Evolutionary conservation across 345 rosid species (phyloP).

Genomic region (Citrus maxima): DNA sequence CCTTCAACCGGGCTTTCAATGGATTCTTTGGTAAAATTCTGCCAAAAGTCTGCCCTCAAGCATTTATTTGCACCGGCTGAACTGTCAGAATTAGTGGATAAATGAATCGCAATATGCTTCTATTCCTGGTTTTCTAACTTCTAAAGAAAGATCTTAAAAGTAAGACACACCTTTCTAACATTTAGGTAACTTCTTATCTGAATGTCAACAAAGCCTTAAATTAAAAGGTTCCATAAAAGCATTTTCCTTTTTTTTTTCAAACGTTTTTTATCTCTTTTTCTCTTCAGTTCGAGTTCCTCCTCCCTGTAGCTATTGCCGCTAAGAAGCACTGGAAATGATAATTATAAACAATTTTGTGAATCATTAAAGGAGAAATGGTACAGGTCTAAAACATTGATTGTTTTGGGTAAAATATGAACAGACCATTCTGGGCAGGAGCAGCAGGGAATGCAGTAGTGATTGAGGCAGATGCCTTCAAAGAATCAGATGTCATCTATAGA

Average conservation of each 20-base stretch:
- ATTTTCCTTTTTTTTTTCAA: too few species aligned
- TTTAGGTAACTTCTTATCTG: neutral
- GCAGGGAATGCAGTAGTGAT: slow-evolving; percentile 71
- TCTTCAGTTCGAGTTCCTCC: neutral
- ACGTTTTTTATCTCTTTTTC: too few species aligned
- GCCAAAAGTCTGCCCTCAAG: neutral
- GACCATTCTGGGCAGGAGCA: slow-evolving; percentile 88
- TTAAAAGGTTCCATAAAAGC: neutral
- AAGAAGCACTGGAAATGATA: neutral
- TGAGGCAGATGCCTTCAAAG: slow-evolving; percentile 96
- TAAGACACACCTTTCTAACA: neutral
- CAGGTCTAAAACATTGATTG: neutral
- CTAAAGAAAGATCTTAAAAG: too few species aligned
- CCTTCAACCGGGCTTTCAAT: neutral
- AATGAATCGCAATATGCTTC: neutral
- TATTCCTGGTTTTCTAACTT: neutral
- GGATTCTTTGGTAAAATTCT: neutral
- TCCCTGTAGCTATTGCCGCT: neutral
- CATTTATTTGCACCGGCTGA: neutral
- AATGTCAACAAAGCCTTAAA: neutral
- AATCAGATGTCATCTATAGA: slow-evolving; percentile 85
- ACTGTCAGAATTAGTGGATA: neutral
- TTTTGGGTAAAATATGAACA: slow-evolving; percentile 32
- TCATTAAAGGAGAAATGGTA: neutral
- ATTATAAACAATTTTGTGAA: neutral